A percentile compares a stretch with the other conserved stretches of the same genome.
Evolutionary conservation across 1,284 basidiomycete genomes (phyloP).

Genomic region (Grifola frondosa): DNA sequence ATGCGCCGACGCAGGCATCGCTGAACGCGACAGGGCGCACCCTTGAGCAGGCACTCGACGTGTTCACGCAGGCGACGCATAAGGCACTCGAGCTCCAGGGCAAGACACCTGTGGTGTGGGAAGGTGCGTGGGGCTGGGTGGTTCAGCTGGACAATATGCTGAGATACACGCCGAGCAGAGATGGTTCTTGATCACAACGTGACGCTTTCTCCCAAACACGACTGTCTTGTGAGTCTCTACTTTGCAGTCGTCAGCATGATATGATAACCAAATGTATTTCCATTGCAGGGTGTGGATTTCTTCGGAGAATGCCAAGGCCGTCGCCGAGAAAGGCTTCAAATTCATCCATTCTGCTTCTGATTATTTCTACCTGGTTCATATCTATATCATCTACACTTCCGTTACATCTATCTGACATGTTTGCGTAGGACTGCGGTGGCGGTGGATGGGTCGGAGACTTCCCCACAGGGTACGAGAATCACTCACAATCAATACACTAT

Average conservation of each 20-base stretch:
- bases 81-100: conserved; percentile 39
- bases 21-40: conserved; percentile 50
- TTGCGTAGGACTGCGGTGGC: conserved; percentile 70
- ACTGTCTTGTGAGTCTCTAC: conserved; percentile 56
- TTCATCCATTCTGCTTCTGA: conserved; percentile 56
- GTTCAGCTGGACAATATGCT: conserved; percentile 25
- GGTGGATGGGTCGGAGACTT: conserved; percentile 76
- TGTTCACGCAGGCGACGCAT: conserved; percentile 61
- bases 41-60: conserved; percentile 61
- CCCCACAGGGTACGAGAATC: conserved; percentile 36
- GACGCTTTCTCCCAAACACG: conserved; percentile 62
- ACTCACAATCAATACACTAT: background rate
- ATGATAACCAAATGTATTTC: background rate
- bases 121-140: conserved; percentile 48
- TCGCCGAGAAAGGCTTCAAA: conserved; percentile 48
- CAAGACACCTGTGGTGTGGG: conserved; percentile 72
- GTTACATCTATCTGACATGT: background rate
- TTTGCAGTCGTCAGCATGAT: background rate
- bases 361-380: conserved; percentile 58
- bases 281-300: conserved; percentile 55
- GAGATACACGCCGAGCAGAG: conserved; percentile 39
- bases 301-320: conserved; percentile 41
- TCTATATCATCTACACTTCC: background rate
- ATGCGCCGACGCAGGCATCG: conserved; percentile 54
- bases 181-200: conserved; percentile 70